Evolutionary conservation across 495 filamentous ascomycete genomes (phyloP).

Genomic region (Penicillium cinerascens): DNA sequence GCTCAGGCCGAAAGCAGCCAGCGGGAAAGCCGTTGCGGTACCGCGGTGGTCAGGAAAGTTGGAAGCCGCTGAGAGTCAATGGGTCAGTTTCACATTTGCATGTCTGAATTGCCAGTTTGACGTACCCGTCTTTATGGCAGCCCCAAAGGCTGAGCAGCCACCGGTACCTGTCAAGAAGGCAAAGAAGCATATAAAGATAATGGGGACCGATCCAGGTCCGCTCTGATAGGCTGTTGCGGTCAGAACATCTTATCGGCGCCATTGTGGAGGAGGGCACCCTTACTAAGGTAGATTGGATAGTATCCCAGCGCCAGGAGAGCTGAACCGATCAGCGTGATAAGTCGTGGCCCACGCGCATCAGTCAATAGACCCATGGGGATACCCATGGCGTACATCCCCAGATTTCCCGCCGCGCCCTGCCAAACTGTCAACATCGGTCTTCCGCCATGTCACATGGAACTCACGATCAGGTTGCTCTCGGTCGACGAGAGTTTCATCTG

Average conservation of each 20-base stretch:
- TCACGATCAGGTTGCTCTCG: constrained; percentile 82
- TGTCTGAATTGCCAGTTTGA: background rate
- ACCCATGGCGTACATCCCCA: constrained; percentile 92
- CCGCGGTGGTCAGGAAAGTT: constrained; percentile 92
- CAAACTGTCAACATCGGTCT: constrained; percentile 15
- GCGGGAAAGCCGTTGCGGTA: constrained; percentile 88
- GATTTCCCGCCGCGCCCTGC: constrained; percentile 81
- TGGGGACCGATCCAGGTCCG: constrained; percentile 56
- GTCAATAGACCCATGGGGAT: constrained; percentile 87
- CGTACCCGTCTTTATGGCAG: constrained; percentile 72
- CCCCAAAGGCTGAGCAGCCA: constrained; percentile 81
- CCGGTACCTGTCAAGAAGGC: constrained; percentile 82
- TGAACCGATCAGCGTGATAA: constrained; percentile 70
- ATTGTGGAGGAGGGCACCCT: constrained; percentile 4
- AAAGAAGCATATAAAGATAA: constrained; percentile 74
- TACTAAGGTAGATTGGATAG: constrained; percentile 69
- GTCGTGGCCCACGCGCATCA: constrained; percentile 76
- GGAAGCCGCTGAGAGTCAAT: constrained; percentile 57
- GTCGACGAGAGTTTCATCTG: constrained; percentile 82
- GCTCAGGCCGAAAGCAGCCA: constrained; percentile 90
- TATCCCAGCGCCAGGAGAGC: constrained; percentile 72
- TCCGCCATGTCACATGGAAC: constrained; percentile 18
- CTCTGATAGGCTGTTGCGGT: constrained; percentile 42
- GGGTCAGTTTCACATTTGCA: background rate
- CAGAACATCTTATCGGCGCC: background rate